A percentile compares a stretch with the other conserved stretches of the same genome.
Evolutionary conservation across 495 filamentous ascomycete genomes (phyloP).

Genomic region (Penicillium daleae): DNA sequence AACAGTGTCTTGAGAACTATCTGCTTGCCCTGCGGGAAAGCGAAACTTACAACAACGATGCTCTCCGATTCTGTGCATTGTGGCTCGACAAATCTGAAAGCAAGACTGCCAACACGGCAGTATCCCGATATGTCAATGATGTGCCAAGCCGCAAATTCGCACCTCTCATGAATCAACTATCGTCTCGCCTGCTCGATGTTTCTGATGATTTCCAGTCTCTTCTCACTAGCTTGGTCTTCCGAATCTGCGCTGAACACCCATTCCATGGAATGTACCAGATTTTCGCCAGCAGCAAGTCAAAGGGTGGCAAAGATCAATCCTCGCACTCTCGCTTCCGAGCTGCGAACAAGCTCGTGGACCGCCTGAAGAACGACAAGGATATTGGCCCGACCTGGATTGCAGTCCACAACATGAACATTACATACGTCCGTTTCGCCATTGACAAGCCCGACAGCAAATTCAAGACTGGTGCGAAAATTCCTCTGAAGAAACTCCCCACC

Average conservation of each 20-base stretch:
- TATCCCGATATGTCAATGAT: conserved; percentile 64
- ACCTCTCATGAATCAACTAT: conserved; percentile 91
- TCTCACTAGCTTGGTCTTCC: conserved; percentile 69
- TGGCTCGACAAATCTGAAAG: conserved; percentile 85
- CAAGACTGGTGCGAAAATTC: conserved; percentile 67
- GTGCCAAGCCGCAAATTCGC: conserved; percentile 94
- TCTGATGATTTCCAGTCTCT: conserved; percentile 71
- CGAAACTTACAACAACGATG: conserved; percentile 86
- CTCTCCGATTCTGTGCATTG: conserved; percentile 89
- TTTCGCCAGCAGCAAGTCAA: conserved; percentile 73
- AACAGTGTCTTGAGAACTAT: conserved; percentile 92
- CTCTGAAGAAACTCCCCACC: conserved; percentile 60
- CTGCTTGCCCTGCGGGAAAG: conserved; percentile 80
- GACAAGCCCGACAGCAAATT: conserved; percentile 62
- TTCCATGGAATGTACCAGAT: conserved; percentile 97
- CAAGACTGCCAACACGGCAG: conserved; percentile 73
- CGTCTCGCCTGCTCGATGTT: conserved; percentile 80
- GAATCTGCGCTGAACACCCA: conserved; percentile 89
- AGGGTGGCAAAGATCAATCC: conserved; percentile 68
- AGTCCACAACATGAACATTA: conserved; percentile 71
- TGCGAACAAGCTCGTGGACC: conserved; percentile 64
- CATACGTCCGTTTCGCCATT: conserved; percentile 73
- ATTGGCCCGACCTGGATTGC: conserved; percentile 60
- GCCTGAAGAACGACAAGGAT: conserved; percentile 55
- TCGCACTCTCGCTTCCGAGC: conserved; percentile 73